Evolutionary conservation across 2,329 filamentous ascomycete species (phyloP).

Genomic region (Cladosporium oxysporum): DNA sequence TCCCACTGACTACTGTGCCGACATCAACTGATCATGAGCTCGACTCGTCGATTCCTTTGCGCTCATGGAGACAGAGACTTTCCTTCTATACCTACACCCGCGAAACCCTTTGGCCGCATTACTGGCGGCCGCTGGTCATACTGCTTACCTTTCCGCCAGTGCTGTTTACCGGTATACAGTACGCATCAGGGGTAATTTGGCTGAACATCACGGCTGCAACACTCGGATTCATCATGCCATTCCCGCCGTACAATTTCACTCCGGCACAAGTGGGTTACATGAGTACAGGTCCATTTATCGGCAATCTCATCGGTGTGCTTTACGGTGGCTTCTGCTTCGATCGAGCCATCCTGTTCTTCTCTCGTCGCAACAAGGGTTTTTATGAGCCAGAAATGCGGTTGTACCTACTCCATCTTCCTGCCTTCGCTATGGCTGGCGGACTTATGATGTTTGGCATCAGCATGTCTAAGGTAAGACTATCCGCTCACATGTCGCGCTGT

Average conservation of each 20-base stretch:
- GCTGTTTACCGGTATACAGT: background rate
- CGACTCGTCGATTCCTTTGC: background rate
- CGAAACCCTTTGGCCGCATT: background rate
- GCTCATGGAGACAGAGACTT: background rate
- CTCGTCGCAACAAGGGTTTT: constrained; percentile 28
- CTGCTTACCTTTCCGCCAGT: background rate
- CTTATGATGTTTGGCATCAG: background rate
- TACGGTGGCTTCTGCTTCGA: constrained; percentile 24
- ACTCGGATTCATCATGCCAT: constrained; percentile 37
- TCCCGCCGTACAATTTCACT: constrained; percentile 46
- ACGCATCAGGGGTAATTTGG: constrained; percentile 26
- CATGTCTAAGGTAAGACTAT: background rate
- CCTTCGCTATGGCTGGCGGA: background rate
- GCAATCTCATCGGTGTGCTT: constrained; percentile 24
- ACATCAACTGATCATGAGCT: background rate
- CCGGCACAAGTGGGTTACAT: constrained; percentile 50
- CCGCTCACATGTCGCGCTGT: background rate
- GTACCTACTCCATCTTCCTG: background rate
- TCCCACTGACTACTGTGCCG: background rate
- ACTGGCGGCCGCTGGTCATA: background rate
- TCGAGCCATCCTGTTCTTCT: constrained; percentile 24
- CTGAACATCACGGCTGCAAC: constrained; percentile 39
- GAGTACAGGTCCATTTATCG: constrained; percentile 49
- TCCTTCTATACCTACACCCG: background rate
- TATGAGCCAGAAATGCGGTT: constrained; percentile 28